A percentile compares a stretch with the other conserved stretches of the same genome.
Conservation (phyloP, 345 rosid genomes). For the Lepidium aucheri region DNA sequence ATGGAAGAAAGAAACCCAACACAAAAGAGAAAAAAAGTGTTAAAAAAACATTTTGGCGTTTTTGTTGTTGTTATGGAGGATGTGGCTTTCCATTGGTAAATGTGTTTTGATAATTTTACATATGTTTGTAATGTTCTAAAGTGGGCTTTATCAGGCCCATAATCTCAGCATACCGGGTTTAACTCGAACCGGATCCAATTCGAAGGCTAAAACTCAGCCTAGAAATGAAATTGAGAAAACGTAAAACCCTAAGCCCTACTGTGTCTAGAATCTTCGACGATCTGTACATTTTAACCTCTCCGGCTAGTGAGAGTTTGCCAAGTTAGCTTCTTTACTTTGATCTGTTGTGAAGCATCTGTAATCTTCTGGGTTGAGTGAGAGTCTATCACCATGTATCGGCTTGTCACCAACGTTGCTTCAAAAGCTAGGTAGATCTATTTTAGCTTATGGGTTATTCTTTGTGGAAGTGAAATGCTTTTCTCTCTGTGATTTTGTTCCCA, state of each 20-base stretch:
- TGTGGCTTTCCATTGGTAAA: conserved; percentile 30
- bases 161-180: not conserved
- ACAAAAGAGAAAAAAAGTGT: conserved; percentile 18
- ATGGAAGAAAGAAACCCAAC: conserved; percentile 30
- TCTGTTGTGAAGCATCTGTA: not conserved
- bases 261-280: conserved; percentile 10
- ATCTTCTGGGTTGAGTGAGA: conserved; percentile 1
- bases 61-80: conserved; percentile 32
- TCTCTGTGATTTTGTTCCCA: not conserved
- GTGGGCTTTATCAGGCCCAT: conserved; percentile 25
- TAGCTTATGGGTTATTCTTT: not conserved
- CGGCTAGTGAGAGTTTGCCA: not conserved
- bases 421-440: conserved; percentile 25
- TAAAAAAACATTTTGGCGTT: not conserved
- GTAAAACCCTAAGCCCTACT: conserved; percentile 31
- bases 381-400: conserved; percentile 23
- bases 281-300: not conserved
- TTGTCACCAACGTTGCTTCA: conserved; percentile 27
- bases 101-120: not conserved
- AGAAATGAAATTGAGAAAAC: conserved; percentile 1
- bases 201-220: not conserved
- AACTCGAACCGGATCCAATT: conserved; percentile 4
- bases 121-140: not conserved
- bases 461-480: not conserved
- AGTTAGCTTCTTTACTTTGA: conserved; percentile 7